Evolutionary conservation across 805 yeast genomes (phyloP), one percentile per base, ranked within the genome.

Genomic region (Dipodascus geniculatus): DNA sequence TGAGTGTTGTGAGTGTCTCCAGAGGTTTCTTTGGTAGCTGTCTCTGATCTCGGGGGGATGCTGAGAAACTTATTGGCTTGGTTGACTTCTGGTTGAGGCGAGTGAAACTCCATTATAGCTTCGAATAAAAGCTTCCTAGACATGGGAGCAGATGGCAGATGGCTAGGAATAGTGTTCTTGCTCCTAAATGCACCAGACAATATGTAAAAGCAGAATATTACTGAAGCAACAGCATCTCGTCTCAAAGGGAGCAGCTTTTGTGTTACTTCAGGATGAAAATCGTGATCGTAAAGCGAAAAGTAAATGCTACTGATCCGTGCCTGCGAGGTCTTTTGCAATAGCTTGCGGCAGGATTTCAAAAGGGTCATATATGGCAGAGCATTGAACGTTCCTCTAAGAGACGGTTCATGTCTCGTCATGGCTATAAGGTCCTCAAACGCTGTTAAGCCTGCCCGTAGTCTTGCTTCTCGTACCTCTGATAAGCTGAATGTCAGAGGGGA

Each of bases 271-370:
- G 64, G 63, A 53, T 71, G 67, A 17, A 61, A 56, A 56, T 75
- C 80, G 42, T 67, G 65, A 24, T 72, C 74, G 74, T 73, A 75
- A 23, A 74, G 70, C 54, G 71, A 73, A 61, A 76, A 76, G 56
- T 70, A 73, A 1, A 72, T 61, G 19, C 77, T 75, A n/a, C 76
- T 71, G 53, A 75, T 72, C 59, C 80, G 66, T 1, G 80, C 77
- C 55, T 74, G 77, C n/a, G 74, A 68, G 42, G 72, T 66, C 54
- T 70, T 71, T 48, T 74, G 77, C 35, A 74, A 58, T 1, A 76
- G 60, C 11, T 56, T 55, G 52, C 72, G 73, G 56, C 78, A 74
- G 0, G 71, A 63, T 2, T 65, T 58, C 9, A 77, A 51, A 22
- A 77, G 52, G 3, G 61, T 61, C 19, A 60, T 57, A 55, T 76